phyloP scores from a whole-genome alignment of 768 basidiomycete species.

The Kwoniella sp. region DNA sequence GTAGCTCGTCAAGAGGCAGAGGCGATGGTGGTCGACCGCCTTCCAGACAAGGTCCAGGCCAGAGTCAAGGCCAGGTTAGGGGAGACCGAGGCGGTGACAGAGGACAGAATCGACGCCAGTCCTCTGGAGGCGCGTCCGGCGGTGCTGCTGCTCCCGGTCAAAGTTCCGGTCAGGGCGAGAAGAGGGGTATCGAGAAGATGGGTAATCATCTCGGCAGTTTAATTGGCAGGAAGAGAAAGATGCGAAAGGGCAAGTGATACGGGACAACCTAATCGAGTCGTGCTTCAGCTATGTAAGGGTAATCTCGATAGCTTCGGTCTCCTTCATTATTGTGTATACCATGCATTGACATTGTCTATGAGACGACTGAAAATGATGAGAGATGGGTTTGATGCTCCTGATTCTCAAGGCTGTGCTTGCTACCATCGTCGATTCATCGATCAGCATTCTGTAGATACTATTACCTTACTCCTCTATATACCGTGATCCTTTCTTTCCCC shows the following conservation, averaged over 20 bases:
- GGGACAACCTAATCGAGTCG: too few species aligned
- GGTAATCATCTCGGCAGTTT: constrained; percentile 66
- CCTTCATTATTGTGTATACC: neutral
- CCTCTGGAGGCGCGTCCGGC: neutral
- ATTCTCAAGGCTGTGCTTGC: too few species aligned
- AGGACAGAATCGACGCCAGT: neutral
- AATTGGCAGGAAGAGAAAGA: constrained; percentile 79
- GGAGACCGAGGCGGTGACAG: neutral
- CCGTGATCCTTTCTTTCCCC: too few species aligned
- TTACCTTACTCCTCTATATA: too few species aligned
- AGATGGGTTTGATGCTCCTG: too few species aligned
- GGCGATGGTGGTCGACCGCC: constrained; percentile 9
- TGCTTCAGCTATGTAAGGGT: neutral
- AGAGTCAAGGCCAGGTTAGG: too few species aligned
- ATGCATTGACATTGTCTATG: neutral
- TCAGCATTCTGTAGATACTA: too few species aligned
- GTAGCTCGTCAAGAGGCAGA: neutral
- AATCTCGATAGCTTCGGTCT: too few species aligned
- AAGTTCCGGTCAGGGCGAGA: constrained; percentile 29
- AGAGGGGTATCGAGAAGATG: constrained; percentile 43
- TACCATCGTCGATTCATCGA: too few species aligned
- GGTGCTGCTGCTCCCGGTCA: neutral
- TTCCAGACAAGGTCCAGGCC: neutral
- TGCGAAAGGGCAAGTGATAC: constrained; percentile 58
- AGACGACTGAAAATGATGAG: too few species aligned